A percentile compares a stretch with the other conserved stretches of the same genome.
phyloP scores from a whole-genome alignment of 345 rosid species.

The Streptanthus diversifolius region DNA sequence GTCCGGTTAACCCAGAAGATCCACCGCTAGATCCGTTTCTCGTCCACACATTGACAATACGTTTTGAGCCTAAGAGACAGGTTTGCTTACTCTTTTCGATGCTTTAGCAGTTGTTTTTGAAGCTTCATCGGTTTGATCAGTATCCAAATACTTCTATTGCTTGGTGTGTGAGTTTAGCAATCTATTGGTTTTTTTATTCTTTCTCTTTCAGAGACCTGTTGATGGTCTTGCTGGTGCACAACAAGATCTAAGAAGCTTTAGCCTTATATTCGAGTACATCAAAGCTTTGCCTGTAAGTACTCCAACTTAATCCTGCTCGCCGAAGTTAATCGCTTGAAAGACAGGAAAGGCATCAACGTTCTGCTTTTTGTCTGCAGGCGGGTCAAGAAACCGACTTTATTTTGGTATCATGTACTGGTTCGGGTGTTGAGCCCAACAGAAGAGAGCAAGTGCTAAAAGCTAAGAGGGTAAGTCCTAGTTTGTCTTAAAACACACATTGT shows the following conservation, averaged over 20 bases:
- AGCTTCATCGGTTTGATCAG: background rate
- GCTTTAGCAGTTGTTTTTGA: background rate
- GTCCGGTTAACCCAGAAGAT: slow-evolving; percentile 95
- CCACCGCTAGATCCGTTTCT: slow-evolving; percentile 92
- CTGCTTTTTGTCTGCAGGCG: slow-evolving; percentile 52
- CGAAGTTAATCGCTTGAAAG: background rate
- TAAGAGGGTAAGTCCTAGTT: slow-evolving; percentile 65
- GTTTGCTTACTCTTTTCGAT: slow-evolving; percentile 35
- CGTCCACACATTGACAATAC: slow-evolving; percentile 81
- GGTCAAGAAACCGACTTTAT: slow-evolving; percentile 97
- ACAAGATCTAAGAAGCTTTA: slow-evolving; percentile 85
- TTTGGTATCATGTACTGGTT: slow-evolving; percentile 87
- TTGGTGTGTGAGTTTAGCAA: background rate
- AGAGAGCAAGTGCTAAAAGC: slow-evolving; percentile 95
- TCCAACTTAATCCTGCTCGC: background rate
- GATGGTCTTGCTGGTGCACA: slow-evolving; percentile 59
- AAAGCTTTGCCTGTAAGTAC: slow-evolving; percentile 87
- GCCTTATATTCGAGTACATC: slow-evolving; percentile 76
- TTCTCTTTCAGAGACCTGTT: slow-evolving; percentile 58
- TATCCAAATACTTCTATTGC: background rate
- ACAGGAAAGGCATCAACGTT: background rate
- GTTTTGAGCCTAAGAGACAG: slow-evolving; percentile 98
- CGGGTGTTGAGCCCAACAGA: slow-evolving; percentile 75
- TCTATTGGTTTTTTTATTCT: background rate
- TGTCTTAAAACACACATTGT: background rate